Conservation (phyloP, 192 early-diverging fungal genomes). For the Coemansia aciculifera region DNA sequence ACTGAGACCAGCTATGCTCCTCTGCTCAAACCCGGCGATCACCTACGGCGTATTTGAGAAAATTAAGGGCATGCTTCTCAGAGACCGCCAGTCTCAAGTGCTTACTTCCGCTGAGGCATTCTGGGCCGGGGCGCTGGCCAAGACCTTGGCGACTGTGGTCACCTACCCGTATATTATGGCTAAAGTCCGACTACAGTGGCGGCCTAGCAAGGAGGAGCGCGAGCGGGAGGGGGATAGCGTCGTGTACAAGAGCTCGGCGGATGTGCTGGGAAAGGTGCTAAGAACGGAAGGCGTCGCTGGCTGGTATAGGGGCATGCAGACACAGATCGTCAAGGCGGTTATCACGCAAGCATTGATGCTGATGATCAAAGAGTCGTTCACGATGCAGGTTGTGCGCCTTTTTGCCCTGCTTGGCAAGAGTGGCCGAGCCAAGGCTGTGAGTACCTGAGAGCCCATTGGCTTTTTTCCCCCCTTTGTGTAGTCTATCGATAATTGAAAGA, state of each 20-base stretch:
- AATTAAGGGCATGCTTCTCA: slow-evolving; percentile 62
- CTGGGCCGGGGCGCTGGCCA: slow-evolving; percentile 87
- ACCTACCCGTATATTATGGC: slow-evolving; percentile 99
- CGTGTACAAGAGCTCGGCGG: slow-evolving; percentile 78
- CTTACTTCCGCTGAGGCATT: slow-evolving; percentile 86
- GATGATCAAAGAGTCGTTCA: slow-evolving; percentile 92
- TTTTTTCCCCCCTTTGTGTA: background rate
- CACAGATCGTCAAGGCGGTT: slow-evolving; percentile 99
- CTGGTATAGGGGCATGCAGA: slow-evolving; percentile 94
- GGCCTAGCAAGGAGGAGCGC: slow-evolving; percentile 66
- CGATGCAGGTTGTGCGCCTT: slow-evolving; percentile 40
- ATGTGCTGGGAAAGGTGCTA: slow-evolving; percentile 81
- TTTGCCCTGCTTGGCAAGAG: slow-evolving; percentile 32
- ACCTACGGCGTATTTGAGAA: slow-evolving; percentile 95
- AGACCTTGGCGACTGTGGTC: slow-evolving; percentile 84
- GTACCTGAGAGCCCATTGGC: background rate
- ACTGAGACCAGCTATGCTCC: slow-evolving; percentile 84
- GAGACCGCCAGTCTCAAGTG: slow-evolving; percentile 51
- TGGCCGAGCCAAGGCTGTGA: slow-evolving; percentile 3
- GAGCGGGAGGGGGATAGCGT: slow-evolving; percentile 50
- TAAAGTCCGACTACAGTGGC: slow-evolving; percentile 94
- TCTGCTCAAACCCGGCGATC: slow-evolving; percentile 95
- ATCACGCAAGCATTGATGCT: slow-evolving; percentile 97
- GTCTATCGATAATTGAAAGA: background rate
- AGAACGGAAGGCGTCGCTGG: slow-evolving; percentile 80